Percentiles rank a stretch among this genome's conserved stretches.
These are phyloP conservation scores for Aspergillus pseudonomiae DNA, from an alignment of 2,329 filamentous ascomycete species.

Conservation along the genomic window DNA sequence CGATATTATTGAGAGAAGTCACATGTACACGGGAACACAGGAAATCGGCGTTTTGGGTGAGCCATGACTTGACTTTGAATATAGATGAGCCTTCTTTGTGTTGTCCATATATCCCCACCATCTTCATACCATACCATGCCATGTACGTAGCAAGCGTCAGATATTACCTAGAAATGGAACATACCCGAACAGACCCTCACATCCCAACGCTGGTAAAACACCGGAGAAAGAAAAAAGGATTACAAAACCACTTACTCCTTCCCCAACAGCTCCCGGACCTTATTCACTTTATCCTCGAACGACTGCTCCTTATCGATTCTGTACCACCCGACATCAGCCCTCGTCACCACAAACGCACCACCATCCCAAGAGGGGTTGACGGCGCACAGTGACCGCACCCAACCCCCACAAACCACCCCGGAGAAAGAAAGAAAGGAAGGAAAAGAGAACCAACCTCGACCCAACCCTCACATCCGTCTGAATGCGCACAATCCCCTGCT, in stretches of 20 bases:
- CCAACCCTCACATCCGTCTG: conserved; percentile 89
- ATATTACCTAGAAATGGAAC: neutral
- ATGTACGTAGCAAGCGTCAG: conserved; percentile 4
- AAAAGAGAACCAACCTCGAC: conserved; percentile 61
- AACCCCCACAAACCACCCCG: neutral
- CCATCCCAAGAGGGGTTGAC: neutral
- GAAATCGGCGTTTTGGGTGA: conserved; percentile 11
- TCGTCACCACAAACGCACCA: conserved; percentile 15
- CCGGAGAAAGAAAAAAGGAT: neutral
- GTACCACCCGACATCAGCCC: conserved; percentile 15
- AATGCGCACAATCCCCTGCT: conserved; percentile 75
- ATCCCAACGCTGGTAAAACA: neutral
- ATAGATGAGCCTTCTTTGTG: conserved; percentile 7
- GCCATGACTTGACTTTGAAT: conserved; percentile 9
- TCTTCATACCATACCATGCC: neutral
- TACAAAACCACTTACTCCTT: conserved; percentile 19
- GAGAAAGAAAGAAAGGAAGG: conserved; percentile 3
- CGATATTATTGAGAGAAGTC: conserved; percentile 1
- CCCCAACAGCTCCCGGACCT: conserved; percentile 58
- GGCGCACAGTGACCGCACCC: neutral
- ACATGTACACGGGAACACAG: conserved; percentile 1
- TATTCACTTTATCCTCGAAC: conserved; percentile 75
- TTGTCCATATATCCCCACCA: conserved; percentile 1
- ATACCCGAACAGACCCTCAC: neutral
- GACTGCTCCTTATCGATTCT: conserved; percentile 86